Conservation (phyloP, 176 grass and related monocot species). For the Avena sativa region DNA sequence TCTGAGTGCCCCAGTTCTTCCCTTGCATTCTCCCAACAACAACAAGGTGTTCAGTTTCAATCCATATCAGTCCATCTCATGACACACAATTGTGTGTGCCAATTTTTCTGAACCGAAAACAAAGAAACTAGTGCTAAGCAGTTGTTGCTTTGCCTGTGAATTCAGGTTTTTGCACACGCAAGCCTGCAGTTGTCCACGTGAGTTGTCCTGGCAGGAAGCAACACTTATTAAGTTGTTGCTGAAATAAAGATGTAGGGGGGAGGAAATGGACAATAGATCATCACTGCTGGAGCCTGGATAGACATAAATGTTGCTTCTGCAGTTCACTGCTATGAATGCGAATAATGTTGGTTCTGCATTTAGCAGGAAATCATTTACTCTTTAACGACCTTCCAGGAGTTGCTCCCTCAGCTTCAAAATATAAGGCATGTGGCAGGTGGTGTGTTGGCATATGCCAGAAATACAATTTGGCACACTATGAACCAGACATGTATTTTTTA, state of each 20-base stretch:
- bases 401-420: background rate
- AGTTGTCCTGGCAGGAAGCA: slow-evolving; percentile 19
- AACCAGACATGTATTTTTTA: background rate
- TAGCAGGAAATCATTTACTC: background rate
- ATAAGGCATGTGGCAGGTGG: background rate
- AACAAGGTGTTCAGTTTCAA: background rate
- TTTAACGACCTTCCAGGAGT: background rate
- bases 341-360: background rate
- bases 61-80: slow-evolving; percentile 5
- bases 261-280: background rate
- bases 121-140: background rate
- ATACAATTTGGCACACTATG: no score
- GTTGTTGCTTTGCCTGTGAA: background rate
- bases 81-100: background rate
- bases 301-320: slow-evolving; percentile 37
- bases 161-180: slow-evolving; percentile 35
- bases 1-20: background rate
- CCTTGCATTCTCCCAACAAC: slow-evolving; percentile 5
- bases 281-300: slow-evolving; percentile 21
- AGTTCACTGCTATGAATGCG: background rate
- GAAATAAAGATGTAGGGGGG: background rate
- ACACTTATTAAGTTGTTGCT: slow-evolving; percentile 36
- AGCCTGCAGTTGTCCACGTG: slow-evolving; percentile 33
- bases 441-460: no score
- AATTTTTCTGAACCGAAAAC: slow-evolving; percentile 35